Evolutionary conservation across 2,329 filamentous ascomycete species (phyloP).

Genomic region (Aspergillus sp.): DNA sequence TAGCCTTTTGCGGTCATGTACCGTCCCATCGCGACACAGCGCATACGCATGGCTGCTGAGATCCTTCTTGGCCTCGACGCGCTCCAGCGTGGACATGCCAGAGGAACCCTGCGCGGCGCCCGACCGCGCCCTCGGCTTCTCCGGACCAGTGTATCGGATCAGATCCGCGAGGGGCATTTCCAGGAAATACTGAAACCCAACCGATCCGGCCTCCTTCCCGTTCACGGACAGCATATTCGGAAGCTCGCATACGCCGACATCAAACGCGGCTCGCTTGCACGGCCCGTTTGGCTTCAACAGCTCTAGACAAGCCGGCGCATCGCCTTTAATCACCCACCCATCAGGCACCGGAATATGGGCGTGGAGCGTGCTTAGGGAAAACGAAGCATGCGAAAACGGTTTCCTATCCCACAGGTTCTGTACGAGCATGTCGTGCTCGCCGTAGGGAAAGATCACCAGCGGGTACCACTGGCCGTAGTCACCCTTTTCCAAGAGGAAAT

Average conservation of each 20-base stretch:
- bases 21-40: slow-evolving; percentile 26
- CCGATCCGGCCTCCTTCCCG: slow-evolving; percentile 39
- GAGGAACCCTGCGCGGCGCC: slow-evolving; percentile 17
- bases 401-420: slow-evolving; percentile 35
- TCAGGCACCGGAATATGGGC: slow-evolving; percentile 37
- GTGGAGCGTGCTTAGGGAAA: slow-evolving; percentile 36
- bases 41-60: slow-evolving; percentile 27
- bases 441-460: slow-evolving; percentile 39
- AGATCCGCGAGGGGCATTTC: slow-evolving; percentile 38
- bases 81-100: slow-evolving; percentile 23
- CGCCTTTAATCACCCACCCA: slow-evolving; percentile 23
- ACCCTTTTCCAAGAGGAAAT: slow-evolving; percentile 39
- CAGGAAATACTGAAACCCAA: slow-evolving; percentile 41
- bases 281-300: slow-evolving; percentile 18
- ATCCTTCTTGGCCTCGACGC: slow-evolving; percentile 27
- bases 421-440: slow-evolving; percentile 30
- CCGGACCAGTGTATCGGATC: slow-evolving; percentile 16
- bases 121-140: slow-evolving; percentile 10
- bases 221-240: slow-evolving; percentile 43
- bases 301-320: slow-evolving; percentile 17
- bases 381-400: slow-evolving; percentile 34
- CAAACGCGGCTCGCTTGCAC: slow-evolving; percentile 32
- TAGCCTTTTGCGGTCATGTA: slow-evolving; percentile 29
- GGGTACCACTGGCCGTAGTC: slow-evolving; percentile 33
- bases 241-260: slow-evolving; percentile 39